Conservation (phyloP, 148 eudicot genomes). For the Silene latifolia region DNA sequence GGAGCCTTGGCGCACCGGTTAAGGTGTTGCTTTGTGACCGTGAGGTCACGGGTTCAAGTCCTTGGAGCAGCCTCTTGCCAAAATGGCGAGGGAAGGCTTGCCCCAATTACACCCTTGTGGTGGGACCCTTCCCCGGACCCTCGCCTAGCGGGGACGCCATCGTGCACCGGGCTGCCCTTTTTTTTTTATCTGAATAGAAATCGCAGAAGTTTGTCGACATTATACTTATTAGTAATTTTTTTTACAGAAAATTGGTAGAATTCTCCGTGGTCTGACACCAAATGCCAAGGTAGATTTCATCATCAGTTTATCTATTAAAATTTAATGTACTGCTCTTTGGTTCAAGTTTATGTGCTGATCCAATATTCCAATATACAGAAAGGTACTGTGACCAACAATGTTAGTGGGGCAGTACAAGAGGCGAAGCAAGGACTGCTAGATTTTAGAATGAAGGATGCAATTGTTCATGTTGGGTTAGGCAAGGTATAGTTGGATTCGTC, state of each 20-base stretch:
- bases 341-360: conserved; percentile 6
- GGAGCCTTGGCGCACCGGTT: no score
- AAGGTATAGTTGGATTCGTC: conserved; percentile 44
- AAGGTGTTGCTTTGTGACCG: no score
- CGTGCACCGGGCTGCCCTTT: no score
- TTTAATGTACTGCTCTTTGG: not conserved
- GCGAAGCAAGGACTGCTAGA: conserved; percentile 61
- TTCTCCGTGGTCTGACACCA: conserved; percentile 71
- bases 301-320: not conserved
- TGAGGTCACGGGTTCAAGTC: no score
- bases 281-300: conserved; percentile 57
- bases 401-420: conserved; percentile 72
- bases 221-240: not conserved
- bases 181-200: not conserved
- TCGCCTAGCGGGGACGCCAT: no score
- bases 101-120: no score
- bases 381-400: conserved; percentile 80
- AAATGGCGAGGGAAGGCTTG: no score
- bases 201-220: not conserved
- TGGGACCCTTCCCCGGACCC: no score
- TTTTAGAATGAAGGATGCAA: conserved; percentile 80
- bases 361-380: conserved; percentile 40
- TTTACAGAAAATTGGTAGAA: conserved; percentile 61
- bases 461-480: conserved; percentile 91
- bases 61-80: no score